Percentiles rank a stretch among this genome's conserved stretches.
Evolutionary conservation across 2,329 filamentous ascomycete genomes (phyloP).

Genomic region (Aphanocladium album): DNA sequence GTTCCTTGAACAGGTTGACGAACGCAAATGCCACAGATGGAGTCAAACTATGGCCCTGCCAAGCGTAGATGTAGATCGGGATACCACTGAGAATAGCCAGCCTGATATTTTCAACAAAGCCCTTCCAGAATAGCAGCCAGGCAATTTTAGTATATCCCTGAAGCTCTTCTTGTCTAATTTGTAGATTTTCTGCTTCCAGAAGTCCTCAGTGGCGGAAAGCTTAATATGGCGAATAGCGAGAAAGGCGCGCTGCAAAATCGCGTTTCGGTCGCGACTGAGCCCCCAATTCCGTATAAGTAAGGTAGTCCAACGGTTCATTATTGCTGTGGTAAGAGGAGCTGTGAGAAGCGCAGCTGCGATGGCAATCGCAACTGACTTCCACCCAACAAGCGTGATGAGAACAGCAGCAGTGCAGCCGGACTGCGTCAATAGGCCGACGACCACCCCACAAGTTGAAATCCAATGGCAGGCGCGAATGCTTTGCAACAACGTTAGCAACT

Average conservation of each 20-base stretch:
- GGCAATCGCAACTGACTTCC: not conserved
- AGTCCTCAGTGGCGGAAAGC: conserved; percentile 13
- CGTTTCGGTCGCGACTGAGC: not conserved
- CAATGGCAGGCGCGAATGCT: not conserved
- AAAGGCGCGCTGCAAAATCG: not conserved
- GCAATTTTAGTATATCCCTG: not conserved
- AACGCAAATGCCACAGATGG: conserved; percentile 14
- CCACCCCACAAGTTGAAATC: not conserved
- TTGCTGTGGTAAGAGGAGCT: not conserved
- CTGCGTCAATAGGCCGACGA: not conserved
- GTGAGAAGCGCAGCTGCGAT: not conserved
- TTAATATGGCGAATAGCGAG: conserved; percentile 15
- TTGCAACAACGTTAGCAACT: not conserved
- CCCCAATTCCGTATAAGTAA: not conserved
- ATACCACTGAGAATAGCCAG: conserved; percentile 9
- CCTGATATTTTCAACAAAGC: conserved; percentile 5
- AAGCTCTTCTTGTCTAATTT: conserved; percentile 9
- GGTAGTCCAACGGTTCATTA: not conserved
- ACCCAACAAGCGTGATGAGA: not conserved
- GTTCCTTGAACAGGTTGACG: conserved; percentile 11
- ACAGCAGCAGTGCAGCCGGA: not conserved
- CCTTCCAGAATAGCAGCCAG: not conserved
- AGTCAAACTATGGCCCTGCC: not conserved
- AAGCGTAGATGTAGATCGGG: not conserved
- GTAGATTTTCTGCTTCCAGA: conserved; percentile 11